phyloP scores from a whole-genome alignment of 352 stramenopile genomes.

The Globisporangium middletonii region DNA sequence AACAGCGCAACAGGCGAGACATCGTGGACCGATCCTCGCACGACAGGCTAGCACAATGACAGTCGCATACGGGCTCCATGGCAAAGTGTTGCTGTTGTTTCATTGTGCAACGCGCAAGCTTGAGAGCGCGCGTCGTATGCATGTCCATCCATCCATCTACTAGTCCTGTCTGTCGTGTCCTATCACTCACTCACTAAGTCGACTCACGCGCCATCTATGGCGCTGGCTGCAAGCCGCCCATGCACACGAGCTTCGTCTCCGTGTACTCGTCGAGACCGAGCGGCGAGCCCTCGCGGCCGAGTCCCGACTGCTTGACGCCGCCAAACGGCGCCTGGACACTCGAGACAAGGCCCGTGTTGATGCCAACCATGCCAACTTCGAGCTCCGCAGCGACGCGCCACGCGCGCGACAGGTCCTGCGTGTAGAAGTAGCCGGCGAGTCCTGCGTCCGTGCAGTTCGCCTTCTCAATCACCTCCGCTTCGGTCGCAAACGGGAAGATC shows the following conservation, averaged over 20 bases:
- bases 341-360: conserved; percentile 91
- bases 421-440: conserved; percentile 95
- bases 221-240: conserved; percentile 53
- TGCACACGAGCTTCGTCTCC: conserved; percentile 95
- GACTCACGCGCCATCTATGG: not conserved
- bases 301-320: conserved; percentile 85
- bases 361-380: conserved; percentile 93
- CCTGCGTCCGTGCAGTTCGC: conserved; percentile 92
- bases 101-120: too few species aligned
- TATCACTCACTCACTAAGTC: too few species aligned
- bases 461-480: conserved; percentile 93
- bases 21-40: conserved; percentile 18
- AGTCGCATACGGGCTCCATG: not conserved
- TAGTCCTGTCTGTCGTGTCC: too few species aligned
- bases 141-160: too few species aligned
- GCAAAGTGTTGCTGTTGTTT: not conserved
- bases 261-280: conserved; percentile 93
- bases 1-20: conserved; percentile 31
- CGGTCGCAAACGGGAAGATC: conserved; percentile 90
- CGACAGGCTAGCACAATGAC: not conserved
- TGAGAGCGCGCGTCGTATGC: too few species aligned
- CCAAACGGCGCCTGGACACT: conserved; percentile 87
- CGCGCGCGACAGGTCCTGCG: conserved; percentile 81
- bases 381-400: conserved; percentile 84
- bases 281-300: conserved; percentile 86